Evolutionary conservation across 1,139 yeast species (phyloP).

Genomic region (Protomyces gravidus): DNA sequence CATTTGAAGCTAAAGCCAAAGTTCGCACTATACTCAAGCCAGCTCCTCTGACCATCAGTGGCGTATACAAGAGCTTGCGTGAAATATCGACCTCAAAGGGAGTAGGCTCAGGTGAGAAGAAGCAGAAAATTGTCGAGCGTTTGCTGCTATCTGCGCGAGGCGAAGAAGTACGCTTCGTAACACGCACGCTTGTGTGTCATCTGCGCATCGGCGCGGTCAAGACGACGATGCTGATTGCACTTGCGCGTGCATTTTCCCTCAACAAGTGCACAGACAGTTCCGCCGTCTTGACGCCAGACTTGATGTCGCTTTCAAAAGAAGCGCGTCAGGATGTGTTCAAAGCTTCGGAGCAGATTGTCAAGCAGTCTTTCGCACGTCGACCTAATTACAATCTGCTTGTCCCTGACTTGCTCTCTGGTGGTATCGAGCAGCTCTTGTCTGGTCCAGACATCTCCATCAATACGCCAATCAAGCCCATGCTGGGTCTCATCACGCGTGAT

Average conservation of each 20-base stretch:
- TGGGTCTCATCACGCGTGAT: slow-evolving; percentile 94
- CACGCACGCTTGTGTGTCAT: slow-evolving; percentile 88
- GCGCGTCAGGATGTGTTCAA: slow-evolving; percentile 74
- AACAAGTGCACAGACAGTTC: slow-evolving; percentile 47
- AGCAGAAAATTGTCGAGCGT: slow-evolving; percentile 74
- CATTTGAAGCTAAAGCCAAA: slow-evolving; percentile 35
- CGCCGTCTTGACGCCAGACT: slow-evolving; percentile 29
- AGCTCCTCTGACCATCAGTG: slow-evolving; percentile 32
- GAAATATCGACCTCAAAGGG: slow-evolving; percentile 35
- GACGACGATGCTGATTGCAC: slow-evolving; percentile 74
- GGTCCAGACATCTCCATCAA: slow-evolving; percentile 41
- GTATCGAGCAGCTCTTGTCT: slow-evolving; percentile 52
- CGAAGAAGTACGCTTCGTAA: slow-evolving; percentile 83
- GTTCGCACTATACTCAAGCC: slow-evolving; percentile 34
- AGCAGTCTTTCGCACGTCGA: slow-evolving; percentile 43
- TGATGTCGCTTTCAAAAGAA: slow-evolving; percentile 41
- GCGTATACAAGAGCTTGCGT: slow-evolving; percentile 33
- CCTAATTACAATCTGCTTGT: slow-evolving; percentile 88
- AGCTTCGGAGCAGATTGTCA: slow-evolving; percentile 54
- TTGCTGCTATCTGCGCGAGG: slow-evolving; percentile 82
- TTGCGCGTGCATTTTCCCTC: slow-evolving; percentile 75
- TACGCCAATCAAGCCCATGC: slow-evolving; percentile 95
- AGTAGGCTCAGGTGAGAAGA: slow-evolving; percentile 26
- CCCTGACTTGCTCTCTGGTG: slow-evolving; percentile 58
- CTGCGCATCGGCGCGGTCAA: slow-evolving; percentile 91